phyloP scores from a whole-genome alignment of 169 alveolate genomes.

The Plasmodium knowlesi region DNA sequence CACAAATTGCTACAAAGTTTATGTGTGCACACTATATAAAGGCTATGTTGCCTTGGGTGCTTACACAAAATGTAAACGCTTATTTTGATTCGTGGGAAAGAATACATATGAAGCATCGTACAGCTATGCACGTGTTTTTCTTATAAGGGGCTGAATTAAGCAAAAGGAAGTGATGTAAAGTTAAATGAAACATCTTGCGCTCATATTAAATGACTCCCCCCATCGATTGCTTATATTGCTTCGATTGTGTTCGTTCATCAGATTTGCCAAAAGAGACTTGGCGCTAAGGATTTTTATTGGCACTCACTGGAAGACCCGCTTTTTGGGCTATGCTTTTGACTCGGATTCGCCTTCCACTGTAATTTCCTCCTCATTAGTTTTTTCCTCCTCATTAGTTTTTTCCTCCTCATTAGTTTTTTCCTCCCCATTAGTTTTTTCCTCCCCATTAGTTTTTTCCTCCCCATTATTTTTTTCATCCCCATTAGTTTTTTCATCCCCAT shows the following conservation, averaged over 20 bases:
- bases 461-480: too few relatives aligned
- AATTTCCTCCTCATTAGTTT: not conserved
- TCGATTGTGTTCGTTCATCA: not conserved
- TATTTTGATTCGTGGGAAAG: not conserved
- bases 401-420: not conserved
- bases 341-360: not conserved
- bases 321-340: not conserved
- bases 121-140: not conserved
- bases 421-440: not conserved
- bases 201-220: not conserved
- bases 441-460: not conserved
- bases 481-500: not conserved
- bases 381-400: too few relatives aligned
- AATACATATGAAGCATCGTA: not conserved
- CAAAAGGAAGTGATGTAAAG: not conserved
- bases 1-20: not conserved
- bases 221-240: not conserved
- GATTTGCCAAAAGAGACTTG: not conserved
- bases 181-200: too few relatives aligned
- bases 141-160: not conserved
- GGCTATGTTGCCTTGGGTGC: not conserved
- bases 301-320: not conserved
- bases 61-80: not conserved
- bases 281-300: not conserved
- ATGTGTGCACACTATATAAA: not conserved